Percentiles rank a stretch among this genome's conserved stretches.
Conservation (phyloP, 441 rosid species). For the Arabidopsis hybrid region DNA sequence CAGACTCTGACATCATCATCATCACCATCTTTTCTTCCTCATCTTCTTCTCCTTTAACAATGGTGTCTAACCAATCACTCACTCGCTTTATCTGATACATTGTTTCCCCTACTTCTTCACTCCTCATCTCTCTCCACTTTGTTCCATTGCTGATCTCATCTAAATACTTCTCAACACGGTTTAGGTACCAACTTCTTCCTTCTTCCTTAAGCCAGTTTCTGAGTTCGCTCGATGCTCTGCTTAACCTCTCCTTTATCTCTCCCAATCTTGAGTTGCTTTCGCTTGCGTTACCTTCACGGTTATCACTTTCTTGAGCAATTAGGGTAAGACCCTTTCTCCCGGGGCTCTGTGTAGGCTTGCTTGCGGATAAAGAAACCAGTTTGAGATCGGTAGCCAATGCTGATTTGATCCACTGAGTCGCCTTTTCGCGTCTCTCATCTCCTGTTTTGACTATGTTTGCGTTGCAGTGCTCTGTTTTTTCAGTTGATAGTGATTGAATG, state of each 20-base stretch:
- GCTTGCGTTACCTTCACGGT: slow-evolving; percentile 7
- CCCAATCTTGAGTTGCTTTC: slow-evolving; percentile 36
- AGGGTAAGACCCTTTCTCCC: slow-evolving; percentile 32
- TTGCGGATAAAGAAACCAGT: slow-evolving; percentile 43
- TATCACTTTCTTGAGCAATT: slow-evolving; percentile 32
- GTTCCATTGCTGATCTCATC: slow-evolving; percentile 51
- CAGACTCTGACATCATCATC: slow-evolving; percentile 47
- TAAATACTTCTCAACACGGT: slow-evolving; percentile 62
- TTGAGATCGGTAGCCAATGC: slow-evolving; percentile 69
- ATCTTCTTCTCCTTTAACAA: slow-evolving; percentile 41
- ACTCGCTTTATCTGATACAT: slow-evolving; percentile 71
- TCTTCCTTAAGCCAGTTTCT: slow-evolving; percentile 55
- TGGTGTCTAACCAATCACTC: slow-evolving; percentile 71
- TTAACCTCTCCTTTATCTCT: slow-evolving; percentile 48
- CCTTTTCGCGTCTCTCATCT: slow-evolving; percentile 59
- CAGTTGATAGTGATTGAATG: slow-evolving; percentile 50
- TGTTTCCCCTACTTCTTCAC: slow-evolving; percentile 54
- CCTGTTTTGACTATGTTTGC: slow-evolving; percentile 45
- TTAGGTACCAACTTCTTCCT: slow-evolving; percentile 61
- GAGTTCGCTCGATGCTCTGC: slow-evolving; percentile 48
- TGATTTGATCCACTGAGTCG: slow-evolving; percentile 64
- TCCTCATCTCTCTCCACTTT: slow-evolving; percentile 46
- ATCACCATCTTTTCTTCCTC: slow-evolving; percentile 18
- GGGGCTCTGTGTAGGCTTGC: slow-evolving; percentile 36
- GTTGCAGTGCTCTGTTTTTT: slow-evolving; percentile 21